Evolutionary conservation across 495 filamentous ascomycete species (phyloP).

Genomic region (Aspergillus saccharolyticus): DNA sequence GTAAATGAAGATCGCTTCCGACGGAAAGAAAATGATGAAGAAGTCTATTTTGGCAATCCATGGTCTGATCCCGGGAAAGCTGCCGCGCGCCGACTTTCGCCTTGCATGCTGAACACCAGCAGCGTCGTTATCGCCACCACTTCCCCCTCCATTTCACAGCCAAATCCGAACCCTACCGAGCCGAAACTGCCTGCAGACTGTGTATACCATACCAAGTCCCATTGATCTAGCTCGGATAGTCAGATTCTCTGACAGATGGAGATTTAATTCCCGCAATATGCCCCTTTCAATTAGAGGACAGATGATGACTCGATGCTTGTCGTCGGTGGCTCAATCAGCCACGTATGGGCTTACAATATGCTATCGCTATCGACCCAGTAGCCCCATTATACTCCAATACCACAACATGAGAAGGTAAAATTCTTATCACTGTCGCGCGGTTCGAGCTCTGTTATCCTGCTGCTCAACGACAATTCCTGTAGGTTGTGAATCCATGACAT

Average conservation of each 20-base stretch:
- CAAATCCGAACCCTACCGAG: background rate
- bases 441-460: background rate
- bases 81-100: background rate
- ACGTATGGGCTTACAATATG: background rate
- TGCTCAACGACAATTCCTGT: background rate
- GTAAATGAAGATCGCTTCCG: background rate
- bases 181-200: background rate
- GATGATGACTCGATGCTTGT: background rate
- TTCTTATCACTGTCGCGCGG: background rate
- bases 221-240: background rate
- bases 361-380: background rate
- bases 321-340: background rate
- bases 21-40: background rate
- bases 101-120: background rate
- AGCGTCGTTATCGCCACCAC: background rate
- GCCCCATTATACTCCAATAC: background rate
- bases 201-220: background rate
- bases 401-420: background rate
- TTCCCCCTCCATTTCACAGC: background rate
- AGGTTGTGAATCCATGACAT: background rate
- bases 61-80: slow-evolving; percentile 1
- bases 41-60: slow-evolving; percentile 1
- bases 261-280: background rate
- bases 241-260: background rate
- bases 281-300: background rate